Evolutionary conservation across 805 yeast species (phyloP), one percentile per base, ranked within the genome.

Genomic region (Candida patagonica): DNA sequence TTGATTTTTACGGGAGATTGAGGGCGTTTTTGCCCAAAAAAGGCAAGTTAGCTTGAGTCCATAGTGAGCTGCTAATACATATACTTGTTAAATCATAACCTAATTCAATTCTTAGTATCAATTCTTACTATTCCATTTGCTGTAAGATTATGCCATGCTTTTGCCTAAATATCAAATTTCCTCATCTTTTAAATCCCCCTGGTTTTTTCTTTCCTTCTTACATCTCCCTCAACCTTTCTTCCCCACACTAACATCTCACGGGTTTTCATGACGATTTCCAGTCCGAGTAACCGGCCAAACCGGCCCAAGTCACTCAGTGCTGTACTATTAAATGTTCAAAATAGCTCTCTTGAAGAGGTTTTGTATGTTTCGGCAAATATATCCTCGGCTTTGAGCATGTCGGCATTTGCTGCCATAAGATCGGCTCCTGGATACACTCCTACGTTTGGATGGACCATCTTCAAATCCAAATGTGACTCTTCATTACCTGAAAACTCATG

Each of bases 1-100:
- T 69, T 15, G 84, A 80, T 51, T 45, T 51, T 27, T 41, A 38
- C 29, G 19, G 13, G 19, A 47, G 65, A 2, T 47, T 59, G 15
- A 22, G 20, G 13, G 13, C 30, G 22, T 36, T 36, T 26, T 13
- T 36, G 8, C 39, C 39, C 10, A 36, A 33, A 19, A 33, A 33
- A 20, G 23, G 10, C 29, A 33, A 32, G 22, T n/a, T 32, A 5
- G 22, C 26, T 6, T 32, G 36, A 32, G 13, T n/a, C 15, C 6
- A n/a, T 6, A 7, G 15, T 12, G 4, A 20, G 15, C 3, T 17
- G 26, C 24, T 24, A 19, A 33, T 12, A 33, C 20, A 33, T 8
- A 33, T 24, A 12, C 8, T 24, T 8, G 26, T 24, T 24, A 24
- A 12, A 24, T 24, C 8, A 24, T n/a, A n/a, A n/a, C n/a, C n/a